phyloP scores from a whole-genome alignment of 176 grass and related monocot genomes.

The Typha latifolia region DNA sequence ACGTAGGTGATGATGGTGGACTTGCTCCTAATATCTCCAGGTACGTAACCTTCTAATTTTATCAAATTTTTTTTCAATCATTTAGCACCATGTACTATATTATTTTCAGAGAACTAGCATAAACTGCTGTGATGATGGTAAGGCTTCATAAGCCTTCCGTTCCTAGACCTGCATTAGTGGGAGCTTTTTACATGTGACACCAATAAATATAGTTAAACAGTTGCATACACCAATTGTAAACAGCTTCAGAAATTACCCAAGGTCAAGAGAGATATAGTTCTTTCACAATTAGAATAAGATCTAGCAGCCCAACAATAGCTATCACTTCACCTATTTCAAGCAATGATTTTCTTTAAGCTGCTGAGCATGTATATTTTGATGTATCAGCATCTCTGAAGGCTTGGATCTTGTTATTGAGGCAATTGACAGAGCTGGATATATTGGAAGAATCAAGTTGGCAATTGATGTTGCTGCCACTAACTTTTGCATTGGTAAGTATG shows the following conservation, averaged over 20 bases:
- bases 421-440: conserved; percentile 91
- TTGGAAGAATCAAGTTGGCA: conserved; percentile 84
- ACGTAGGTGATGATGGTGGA: conserved; percentile 77
- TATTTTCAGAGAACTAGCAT: too few species aligned
- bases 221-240: not conserved
- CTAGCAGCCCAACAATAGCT: not conserved
- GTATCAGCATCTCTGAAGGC: conserved; percentile 65
- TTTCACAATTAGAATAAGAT: not conserved
- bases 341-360: not conserved
- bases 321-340: conserved; percentile 1
- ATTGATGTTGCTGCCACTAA: conserved; percentile 81
- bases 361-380: conserved; percentile 21
- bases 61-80: too few species aligned
- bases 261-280: not conserved
- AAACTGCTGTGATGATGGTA: too few species aligned
- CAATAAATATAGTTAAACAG: not conserved
- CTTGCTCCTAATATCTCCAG: conserved; percentile 96
- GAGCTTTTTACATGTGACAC: too few species aligned
- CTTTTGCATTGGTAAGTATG: conserved; percentile 75
- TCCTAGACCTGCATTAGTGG: too few species aligned
- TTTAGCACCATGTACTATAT: too few species aligned
- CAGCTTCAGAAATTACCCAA: not conserved
- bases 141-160: too few species aligned
- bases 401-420: conserved; percentile 89
- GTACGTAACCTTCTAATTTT: conserved; percentile 32